A percentile compares a stretch with the other conserved stretches of the same genome.
These are phyloP conservation scores for Fusarium sp. DNA, from an alignment of 2,329 filamentous ascomycete genomes.

Conservation along the genomic window DNA sequence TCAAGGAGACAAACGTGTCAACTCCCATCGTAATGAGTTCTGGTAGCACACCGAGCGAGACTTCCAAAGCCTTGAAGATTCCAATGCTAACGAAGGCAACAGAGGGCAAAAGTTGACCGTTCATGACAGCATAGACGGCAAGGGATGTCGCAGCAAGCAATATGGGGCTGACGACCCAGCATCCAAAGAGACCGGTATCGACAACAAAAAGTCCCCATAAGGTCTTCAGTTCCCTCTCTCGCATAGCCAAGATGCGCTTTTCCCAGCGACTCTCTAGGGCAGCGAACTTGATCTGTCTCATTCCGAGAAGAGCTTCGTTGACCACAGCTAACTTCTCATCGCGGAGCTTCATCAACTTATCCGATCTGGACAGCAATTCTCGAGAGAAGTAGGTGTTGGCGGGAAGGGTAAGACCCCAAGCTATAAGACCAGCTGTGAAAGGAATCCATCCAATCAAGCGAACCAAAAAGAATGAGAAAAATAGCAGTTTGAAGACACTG, in stretches of 20 bases:
- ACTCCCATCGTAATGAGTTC: slow-evolving; percentile 77
- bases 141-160: slow-evolving; percentile 78
- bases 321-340: slow-evolving; percentile 81
- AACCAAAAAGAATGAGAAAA: slow-evolving; percentile 75
- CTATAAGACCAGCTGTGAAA: slow-evolving; percentile 71
- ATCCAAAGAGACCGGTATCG: slow-evolving; percentile 71
- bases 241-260: slow-evolving; percentile 69
- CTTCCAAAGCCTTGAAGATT: slow-evolving; percentile 78
- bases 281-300: slow-evolving; percentile 87
- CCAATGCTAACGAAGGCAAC: slow-evolving; percentile 83
- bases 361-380: slow-evolving; percentile 72
- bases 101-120: slow-evolving; percentile 73
- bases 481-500: slow-evolving; percentile 69
- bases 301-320: slow-evolving; percentile 80
- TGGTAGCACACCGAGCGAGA: slow-evolving; percentile 75
- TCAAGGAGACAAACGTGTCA: slow-evolving; percentile 78
- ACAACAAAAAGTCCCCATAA: slow-evolving; percentile 74
- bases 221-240: slow-evolving; percentile 73
- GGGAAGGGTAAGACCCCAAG: slow-evolving; percentile 73
- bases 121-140: slow-evolving; percentile 71
- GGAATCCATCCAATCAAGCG: slow-evolving; percentile 77
- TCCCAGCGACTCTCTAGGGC: slow-evolving; percentile 82
- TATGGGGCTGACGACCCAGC: slow-evolving; percentile 80
- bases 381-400: slow-evolving; percentile 75
- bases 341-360: slow-evolving; percentile 77